Percentiles rank a stretch among this genome's conserved stretches.
Evolutionary conservation across 495 filamentous ascomycete genomes (phyloP).

Genomic region (Penicillium samsonianum): DNA sequence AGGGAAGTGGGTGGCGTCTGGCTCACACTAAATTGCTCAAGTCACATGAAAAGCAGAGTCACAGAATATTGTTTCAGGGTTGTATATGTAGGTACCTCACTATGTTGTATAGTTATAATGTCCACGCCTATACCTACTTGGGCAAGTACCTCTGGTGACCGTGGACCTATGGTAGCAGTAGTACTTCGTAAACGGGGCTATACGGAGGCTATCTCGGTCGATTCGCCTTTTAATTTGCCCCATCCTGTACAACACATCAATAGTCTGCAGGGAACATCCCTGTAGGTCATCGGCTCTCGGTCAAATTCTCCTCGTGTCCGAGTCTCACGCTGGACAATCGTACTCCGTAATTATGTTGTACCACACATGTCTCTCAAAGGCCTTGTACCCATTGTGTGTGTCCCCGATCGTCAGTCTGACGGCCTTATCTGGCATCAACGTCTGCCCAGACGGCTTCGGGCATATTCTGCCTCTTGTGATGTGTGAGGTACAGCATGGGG

Average conservation of each 20-base stretch:
- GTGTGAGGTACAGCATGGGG: slow-evolving; percentile 10
- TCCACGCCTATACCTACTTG: background rate
- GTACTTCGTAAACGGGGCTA: slow-evolving; percentile 3
- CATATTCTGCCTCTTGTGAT: background rate
- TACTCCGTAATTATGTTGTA: slow-evolving; percentile 5
- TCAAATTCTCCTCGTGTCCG: slow-evolving; percentile 12
- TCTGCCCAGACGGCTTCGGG: slow-evolving; percentile 15
- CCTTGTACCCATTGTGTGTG: slow-evolving; percentile 14
- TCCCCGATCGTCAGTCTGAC: slow-evolving; percentile 2
- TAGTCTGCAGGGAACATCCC: slow-evolving; percentile 13
- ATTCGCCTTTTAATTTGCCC: background rate
- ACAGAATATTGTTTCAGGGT: background rate
- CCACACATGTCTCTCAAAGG: slow-evolving; percentile 9
- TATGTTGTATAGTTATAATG: no score
- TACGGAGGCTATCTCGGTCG: slow-evolving; percentile 5
- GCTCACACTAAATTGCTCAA: background rate
- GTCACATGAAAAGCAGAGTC: slow-evolving; percentile 3
- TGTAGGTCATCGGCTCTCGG: slow-evolving; percentile 3
- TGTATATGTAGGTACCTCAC: background rate
- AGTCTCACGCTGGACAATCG: background rate
- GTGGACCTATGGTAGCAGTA: background rate
- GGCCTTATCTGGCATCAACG: slow-evolving; percentile 22
- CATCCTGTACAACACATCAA: slow-evolving; percentile 15
- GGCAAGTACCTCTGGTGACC: background rate
- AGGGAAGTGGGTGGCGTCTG: slow-evolving; percentile 5